Base-by-base conservation (phyloP, 139 green algal species). In the Penium margaritaceum region DNA sequence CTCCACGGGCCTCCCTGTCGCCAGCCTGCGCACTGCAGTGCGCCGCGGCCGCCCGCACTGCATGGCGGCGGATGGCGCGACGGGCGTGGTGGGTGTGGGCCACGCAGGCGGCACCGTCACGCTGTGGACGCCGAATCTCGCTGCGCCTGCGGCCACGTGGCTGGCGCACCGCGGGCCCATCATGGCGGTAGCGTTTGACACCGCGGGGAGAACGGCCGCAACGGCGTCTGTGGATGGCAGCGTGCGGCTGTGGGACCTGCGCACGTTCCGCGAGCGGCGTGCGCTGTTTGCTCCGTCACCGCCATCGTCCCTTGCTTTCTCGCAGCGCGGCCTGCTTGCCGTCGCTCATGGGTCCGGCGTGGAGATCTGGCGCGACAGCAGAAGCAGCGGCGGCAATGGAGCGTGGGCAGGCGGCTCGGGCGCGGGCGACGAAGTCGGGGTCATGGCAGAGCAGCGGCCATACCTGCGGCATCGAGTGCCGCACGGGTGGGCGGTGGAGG, bases 51-150 rank as follows among this genome's bases (percentile, higher is more conserved):
- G 86, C 15, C 81, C 76, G 67, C 27, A 36, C 6, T 84, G 86
- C 3, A 89, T 97, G 88, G 68, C 81, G 1, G 88, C 90, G 6
- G 97, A 98, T 84, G 88, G 90, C 0, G 90, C 81, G 75, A 98
- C 97, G 72, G 92, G 80, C 4, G 89, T 95, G 34, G 65, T 95
- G 53, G 70, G 62, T 39, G 79, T 92, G 44, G 95, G 95, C 5
- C 95, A 99, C 75, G 65, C 76, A 36, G 91, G 91, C 54, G 94
- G 94, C 67, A 88, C 78, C 0, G 91, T 82, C 44, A 58, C 47
- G 33, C 89, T 98, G 88, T 99, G 95, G 95, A 95, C 88, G 0
- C 95, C 95, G 65, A 99, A 97, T 85, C 84, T 94, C 47, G 86
- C 81, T 29, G 86, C 77, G 4, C 85, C 95, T 2, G 83, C 89